Evolutionary conservation across 2,329 filamentous ascomycete genomes (phyloP).

Genomic region (Fusarium lateritium): DNA sequence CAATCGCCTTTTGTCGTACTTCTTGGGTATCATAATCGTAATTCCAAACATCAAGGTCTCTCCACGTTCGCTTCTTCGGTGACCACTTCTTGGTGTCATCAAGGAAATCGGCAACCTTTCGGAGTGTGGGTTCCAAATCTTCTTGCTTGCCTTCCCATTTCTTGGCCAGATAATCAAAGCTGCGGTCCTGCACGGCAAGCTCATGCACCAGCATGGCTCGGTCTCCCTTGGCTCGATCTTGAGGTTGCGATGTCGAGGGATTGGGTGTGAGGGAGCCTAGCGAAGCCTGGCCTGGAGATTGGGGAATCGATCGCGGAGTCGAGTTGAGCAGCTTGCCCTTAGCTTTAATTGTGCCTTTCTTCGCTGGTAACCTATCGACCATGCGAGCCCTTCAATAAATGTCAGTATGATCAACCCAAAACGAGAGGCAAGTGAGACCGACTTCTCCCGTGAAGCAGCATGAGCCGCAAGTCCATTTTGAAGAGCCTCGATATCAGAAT

Average conservation of each 20-base stretch:
- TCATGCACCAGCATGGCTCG: constrained; percentile 71
- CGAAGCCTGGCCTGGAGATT: constrained; percentile 71
- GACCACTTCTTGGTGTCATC: constrained; percentile 66
- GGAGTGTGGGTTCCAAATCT: constrained; percentile 69
- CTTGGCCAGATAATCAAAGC: constrained; percentile 63
- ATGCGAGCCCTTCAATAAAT: constrained; percentile 52
- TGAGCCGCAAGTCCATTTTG: constrained; percentile 59
- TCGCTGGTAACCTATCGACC: constrained; percentile 54
- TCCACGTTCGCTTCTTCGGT: constrained; percentile 71
- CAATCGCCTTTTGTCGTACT: constrained; percentile 71
- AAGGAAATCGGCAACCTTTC: constrained; percentile 71
- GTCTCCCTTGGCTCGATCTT: constrained; percentile 68
- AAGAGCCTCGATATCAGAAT: constrained; percentile 66
- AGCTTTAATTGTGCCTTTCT: constrained; percentile 54
- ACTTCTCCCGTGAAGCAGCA: constrained; percentile 56
- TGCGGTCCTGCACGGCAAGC: constrained; percentile 68
- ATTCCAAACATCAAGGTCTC: constrained; percentile 75
- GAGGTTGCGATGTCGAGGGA: constrained; percentile 64
- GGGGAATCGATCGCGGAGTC: constrained; percentile 60
- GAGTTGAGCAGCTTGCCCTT: constrained; percentile 62
- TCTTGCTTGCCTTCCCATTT: constrained; percentile 67
- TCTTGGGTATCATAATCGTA: constrained; percentile 69
- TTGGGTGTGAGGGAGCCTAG: constrained; percentile 67
- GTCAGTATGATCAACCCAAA: constrained; percentile 48
- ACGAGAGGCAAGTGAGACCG: constrained; percentile 39